These are phyloP conservation scores for Fusarium brachygibbosum DNA, from an alignment of 2,329 filamentous ascomycete species.

Conservation along the genomic window DNA sequence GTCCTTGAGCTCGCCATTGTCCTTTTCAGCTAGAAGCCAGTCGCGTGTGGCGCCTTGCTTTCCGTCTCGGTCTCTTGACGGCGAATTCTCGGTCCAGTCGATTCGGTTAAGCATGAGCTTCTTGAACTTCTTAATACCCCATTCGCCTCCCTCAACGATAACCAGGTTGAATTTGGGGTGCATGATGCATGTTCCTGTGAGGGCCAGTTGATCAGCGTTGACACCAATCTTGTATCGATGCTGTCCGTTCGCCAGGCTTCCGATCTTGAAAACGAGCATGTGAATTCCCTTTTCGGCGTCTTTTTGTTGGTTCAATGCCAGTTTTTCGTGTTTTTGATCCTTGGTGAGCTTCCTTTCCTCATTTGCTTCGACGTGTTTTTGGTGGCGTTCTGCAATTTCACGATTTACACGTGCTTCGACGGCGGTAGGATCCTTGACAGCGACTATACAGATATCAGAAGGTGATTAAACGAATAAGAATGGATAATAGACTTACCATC, in stretches of 20 bases:
- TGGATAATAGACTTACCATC: conserved; percentile 68
- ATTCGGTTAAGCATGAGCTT: conserved; percentile 95
- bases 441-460: conserved; percentile 55
- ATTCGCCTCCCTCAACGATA: conserved; percentile 89
- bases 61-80: conserved; percentile 72
- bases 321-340: conserved; percentile 87
- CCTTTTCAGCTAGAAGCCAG: conserved; percentile 86
- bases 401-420: conserved; percentile 94
- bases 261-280: conserved; percentile 89
- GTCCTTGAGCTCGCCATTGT: conserved; percentile 83
- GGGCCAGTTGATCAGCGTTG: conserved; percentile 88
- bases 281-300: conserved; percentile 90
- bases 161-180: conserved; percentile 90
- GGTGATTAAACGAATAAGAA: neutral
- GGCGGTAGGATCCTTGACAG: conserved; percentile 95
- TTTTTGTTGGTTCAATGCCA: conserved; percentile 84
- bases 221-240: conserved; percentile 93
- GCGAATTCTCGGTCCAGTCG: conserved; percentile 92
- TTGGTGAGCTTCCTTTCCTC: conserved; percentile 89
- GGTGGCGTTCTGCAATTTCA: conserved; percentile 88
- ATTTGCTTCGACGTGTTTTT: conserved; percentile 83
- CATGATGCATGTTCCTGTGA: conserved; percentile 93
- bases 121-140: conserved; percentile 86
- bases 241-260: conserved; percentile 89
- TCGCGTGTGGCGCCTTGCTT: conserved; percentile 74